Evolutionary conservation across 2,329 filamentous ascomycete species (phyloP), one percentile per base, ranked within the genome.

Genomic region (Xylaria sp.): DNA sequence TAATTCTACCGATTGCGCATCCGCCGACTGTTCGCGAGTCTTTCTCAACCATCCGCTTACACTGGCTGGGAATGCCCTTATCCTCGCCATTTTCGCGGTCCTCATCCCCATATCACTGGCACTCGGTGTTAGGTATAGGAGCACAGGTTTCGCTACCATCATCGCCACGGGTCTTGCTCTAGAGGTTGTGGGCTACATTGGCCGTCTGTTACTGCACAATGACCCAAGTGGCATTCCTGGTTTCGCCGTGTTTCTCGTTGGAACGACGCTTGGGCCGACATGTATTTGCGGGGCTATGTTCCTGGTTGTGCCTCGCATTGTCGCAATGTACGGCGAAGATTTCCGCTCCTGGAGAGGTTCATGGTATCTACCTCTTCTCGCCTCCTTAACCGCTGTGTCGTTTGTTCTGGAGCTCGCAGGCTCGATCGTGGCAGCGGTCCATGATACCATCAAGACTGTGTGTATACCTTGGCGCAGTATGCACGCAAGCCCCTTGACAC

Each of bases 191-290:
- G 79, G 79, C 11, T 82, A 81, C 61, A 69, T 76, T 11, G 79
- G 78, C 3, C 75, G 77, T 44, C 58, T 82, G 5, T 66, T 81
- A 35, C 72, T 81, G 10, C 71, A 72, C 48, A 68, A 65, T 6
- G 64, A 72, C 34, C 66, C 67, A 7, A 69, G 70, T 46, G 74
- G 68, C 59, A 70, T 71, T 52, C 67, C 68, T 2, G 74, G 70
- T 59, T 80, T 81, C 62, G 69, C 74, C 9, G 63, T 83, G 3
- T 80, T 73, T 58, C 67, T 82, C 37, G 63, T 80, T 10, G 80
- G 80, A 16, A 80, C 78, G 1, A 69, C 78, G 18, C 67, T 80
- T 42, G 80, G 79, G 1, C 78, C 80, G 13, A 77, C 76, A 2
- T 70, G 80, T 46, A 74, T 81, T 62, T 75, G 74, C 9, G 71